These are phyloP conservation scores for Henningerozyma blattae DNA, from an alignment of 805 yeast species.

Conservation along the genomic window DNA sequence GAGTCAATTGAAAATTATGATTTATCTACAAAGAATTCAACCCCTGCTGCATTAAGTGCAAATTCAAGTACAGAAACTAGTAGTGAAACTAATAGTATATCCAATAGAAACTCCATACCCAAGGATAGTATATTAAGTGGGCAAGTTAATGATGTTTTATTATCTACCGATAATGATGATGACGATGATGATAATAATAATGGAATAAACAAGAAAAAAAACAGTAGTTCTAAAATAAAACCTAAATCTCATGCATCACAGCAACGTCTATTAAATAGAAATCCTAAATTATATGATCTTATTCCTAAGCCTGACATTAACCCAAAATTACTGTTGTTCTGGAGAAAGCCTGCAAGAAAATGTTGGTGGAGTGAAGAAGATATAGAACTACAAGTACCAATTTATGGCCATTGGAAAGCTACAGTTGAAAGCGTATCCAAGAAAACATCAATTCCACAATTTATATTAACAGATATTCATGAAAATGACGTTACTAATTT, in stretches of 20 bases:
- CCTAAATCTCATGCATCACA: neutral
- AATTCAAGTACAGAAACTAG: neutral
- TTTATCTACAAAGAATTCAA: no score
- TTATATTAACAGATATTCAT: neutral
- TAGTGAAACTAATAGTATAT: neutral
- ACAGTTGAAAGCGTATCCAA: neutral
- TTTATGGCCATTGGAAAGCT: conserved; percentile 15
- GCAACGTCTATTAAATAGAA: conserved; percentile 2
- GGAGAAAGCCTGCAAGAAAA: conserved; percentile 97
- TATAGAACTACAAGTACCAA: conserved; percentile 31
- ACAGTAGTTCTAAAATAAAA: neutral
- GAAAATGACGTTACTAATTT: conserved; percentile 5
- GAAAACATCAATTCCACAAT: neutral
- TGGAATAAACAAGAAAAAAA: conserved; percentile 5
- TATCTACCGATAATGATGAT: neutral
- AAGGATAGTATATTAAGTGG: no score
- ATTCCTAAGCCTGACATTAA: conserved; percentile 15
- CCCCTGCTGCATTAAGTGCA: no score
- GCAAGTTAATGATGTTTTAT: no score
- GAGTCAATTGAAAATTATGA: conserved; percentile 4
- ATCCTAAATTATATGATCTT: conserved; percentile 1
- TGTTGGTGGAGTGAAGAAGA: conserved; percentile 90
- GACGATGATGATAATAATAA: neutral
- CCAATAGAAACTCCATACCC: conserved; percentile 2
- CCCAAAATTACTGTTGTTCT: conserved; percentile 69